Base-by-base conservation (phyloP, 2,329 filamentous ascomycete species). In the Didymellaceae sp. region DNA sequence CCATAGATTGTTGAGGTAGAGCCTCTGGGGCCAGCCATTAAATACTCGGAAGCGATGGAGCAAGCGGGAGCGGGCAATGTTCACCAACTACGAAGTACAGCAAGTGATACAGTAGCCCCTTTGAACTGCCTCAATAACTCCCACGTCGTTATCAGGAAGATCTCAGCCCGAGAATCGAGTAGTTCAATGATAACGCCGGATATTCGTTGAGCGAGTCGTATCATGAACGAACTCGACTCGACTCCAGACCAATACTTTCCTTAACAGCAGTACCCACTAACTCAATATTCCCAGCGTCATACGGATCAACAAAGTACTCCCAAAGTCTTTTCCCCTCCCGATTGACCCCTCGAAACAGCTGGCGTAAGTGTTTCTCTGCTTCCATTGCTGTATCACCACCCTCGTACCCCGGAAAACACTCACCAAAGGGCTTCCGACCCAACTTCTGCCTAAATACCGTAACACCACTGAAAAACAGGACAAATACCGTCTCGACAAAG, bases 231-330 rank as follows among this genome's bases (percentile, higher is more conserved):
- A n/a, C n/a, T n/a, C n/a, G n/a, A n/a, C n/a, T n/a, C n/a, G n/a
- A n/a, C n/a, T n/a, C n/a, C n/a, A n/a, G n/a, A n/a, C n/a, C n/a
- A 2, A 21, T 24, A 43, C 38, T 39, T 3, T 41, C 39, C 3
- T 20, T 21, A 11, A 48, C 42, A 5, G 26, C 43, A 46, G 25
- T 18, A n/a, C 14, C 26, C 16, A 46, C 43, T 16, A 46, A 26
- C 43, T 39, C 25, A 9, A 46, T 32, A 17, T 39, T 46, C 11
- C n/a, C 25, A 9, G 43, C 26, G 11, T 14, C 34, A 17, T 46
- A n/a, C n/a, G 25, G 43, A 16, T 33, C 25, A n/a, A 46, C 26
- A 14, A 46, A 13, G 14, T 46, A 39, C 26, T 9, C n/a, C 14
- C 39, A 39, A 10, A 46, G 20, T 14, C 34, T 33, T 26, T 21